Evolutionary conservation across 2,329 filamentous ascomycete species (phyloP).

Genomic region (Cordyceps tenuipes): DNA sequence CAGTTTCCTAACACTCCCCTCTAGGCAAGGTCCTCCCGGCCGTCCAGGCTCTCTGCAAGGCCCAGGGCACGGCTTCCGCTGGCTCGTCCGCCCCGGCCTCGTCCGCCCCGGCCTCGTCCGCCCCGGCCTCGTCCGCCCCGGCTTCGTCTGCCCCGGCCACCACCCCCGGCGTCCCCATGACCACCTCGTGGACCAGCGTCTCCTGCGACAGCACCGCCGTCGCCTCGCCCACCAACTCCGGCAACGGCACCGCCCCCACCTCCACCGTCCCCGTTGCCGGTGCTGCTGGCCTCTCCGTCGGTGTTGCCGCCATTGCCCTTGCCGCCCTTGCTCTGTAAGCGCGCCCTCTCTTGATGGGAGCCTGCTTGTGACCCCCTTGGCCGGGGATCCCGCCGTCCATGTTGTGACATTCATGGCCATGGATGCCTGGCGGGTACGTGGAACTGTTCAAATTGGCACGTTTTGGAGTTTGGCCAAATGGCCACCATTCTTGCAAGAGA

Average conservation of each 20-base stretch:
- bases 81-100: constrained; percentile 6
- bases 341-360: not conserved
- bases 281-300: constrained; percentile 24
- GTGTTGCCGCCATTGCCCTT: constrained; percentile 25
- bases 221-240: not conserved
- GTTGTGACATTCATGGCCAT: not conserved
- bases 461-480: constrained; percentile 11
- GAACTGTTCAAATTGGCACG: not conserved
- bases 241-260: constrained; percentile 7
- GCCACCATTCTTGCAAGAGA: not conserved
- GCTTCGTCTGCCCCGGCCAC: constrained; percentile 7
- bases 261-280: constrained; percentile 14
- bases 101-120: constrained; percentile 6
- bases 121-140: constrained; percentile 8
- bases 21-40: constrained; percentile 33
- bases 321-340: constrained; percentile 30
- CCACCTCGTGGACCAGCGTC: constrained; percentile 8
- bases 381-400: not conserved
- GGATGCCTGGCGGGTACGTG: not conserved
- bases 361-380: not conserved
- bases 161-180: not conserved
- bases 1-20: constrained; percentile 9
- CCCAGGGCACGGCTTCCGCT: constrained; percentile 7
- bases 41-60: constrained; percentile 26
- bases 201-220: constrained; percentile 12